These are phyloP conservation scores for Ceratopteris richardii DNA, from an alignment of 75 land plant genomes.

Conservation along the genomic window DNA sequence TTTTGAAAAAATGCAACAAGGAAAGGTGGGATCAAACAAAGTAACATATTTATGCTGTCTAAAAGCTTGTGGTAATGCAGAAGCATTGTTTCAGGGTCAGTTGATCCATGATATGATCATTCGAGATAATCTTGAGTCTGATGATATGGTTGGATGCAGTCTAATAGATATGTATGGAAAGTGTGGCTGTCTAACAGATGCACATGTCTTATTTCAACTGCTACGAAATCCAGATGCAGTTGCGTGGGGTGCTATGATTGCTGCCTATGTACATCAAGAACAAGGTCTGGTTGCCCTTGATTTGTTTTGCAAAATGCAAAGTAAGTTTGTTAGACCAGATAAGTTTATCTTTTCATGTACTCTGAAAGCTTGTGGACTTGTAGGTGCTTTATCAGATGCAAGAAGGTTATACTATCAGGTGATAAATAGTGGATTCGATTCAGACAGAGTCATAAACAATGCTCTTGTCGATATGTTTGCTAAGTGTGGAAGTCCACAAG, in stretches of 20 bases:
- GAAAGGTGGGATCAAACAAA: conserved; percentile 24
- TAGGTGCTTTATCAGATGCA: conserved; percentile 21
- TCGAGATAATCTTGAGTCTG: not conserved
- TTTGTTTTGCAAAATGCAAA: conserved; percentile 42
- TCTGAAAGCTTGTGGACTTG: conserved; percentile 45
- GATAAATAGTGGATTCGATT: conserved; percentile 6
- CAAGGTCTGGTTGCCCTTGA: conserved; percentile 27
- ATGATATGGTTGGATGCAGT: conserved; percentile 4
- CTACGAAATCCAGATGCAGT: conserved; percentile 33
- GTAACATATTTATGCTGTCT: conserved; percentile 26
- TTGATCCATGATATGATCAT: conserved; percentile 9
- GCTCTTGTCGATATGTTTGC: conserved; percentile 26
- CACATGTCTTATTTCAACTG: conserved; percentile 29
- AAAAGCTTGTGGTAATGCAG: conserved; percentile 11
- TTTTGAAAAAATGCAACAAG: conserved; percentile 37
- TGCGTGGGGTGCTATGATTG: conserved; percentile 24
- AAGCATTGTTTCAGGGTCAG: conserved; percentile 8
- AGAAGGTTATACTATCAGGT: conserved; percentile 5
- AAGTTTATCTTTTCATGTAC: not conserved
- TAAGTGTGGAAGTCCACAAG: conserved; percentile 6
- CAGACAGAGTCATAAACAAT: conserved; percentile 19
- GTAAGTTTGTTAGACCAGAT: not conserved
- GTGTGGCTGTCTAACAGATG: conserved; percentile 28
- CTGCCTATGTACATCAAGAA: conserved; percentile 41
- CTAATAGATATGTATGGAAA: conserved; percentile 20